Evolutionary conservation across 352 stramenopile species (phyloP).

Genomic region (Pythium biforme): DNA sequence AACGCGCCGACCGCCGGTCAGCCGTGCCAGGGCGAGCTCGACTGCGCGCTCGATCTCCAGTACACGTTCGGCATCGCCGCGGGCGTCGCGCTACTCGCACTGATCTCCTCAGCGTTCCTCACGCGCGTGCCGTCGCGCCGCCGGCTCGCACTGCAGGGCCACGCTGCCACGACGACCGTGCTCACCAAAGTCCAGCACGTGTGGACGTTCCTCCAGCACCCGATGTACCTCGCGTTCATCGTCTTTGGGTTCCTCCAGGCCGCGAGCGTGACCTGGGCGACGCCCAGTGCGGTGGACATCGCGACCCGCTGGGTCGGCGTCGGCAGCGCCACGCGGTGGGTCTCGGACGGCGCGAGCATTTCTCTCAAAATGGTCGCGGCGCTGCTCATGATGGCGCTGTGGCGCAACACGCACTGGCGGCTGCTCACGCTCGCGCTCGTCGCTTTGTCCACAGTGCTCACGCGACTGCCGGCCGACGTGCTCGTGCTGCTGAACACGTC

Average conservation of each 20-base stretch:
- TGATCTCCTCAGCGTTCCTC: background rate
- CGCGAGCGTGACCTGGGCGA: slow-evolving; percentile 7
- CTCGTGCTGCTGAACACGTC: slow-evolving; percentile 8
- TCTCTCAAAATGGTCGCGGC: slow-evolving; percentile 11
- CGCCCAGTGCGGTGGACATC: slow-evolving; percentile 1
- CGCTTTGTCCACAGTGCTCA: background rate
- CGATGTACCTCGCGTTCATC: slow-evolving; percentile 13
- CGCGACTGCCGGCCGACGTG: slow-evolving; percentile 5
- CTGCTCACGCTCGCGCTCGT: slow-evolving; percentile 9
- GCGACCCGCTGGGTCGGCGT: slow-evolving; percentile 2
- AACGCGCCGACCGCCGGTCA: background rate
- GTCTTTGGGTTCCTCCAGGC: slow-evolving; percentile 24
- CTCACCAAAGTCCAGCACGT: slow-evolving; percentile 3
- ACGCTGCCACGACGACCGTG: background rate
- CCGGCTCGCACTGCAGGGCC: slow-evolving; percentile 13
- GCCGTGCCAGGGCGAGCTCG: slow-evolving; percentile 3
- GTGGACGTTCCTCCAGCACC: slow-evolving; percentile 12
- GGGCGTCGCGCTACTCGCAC: background rate
- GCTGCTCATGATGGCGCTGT: slow-evolving; percentile 9
- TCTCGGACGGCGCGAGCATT: slow-evolving; percentile 12
- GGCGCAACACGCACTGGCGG: slow-evolving; percentile 24
- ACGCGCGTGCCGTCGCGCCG: slow-evolving; percentile 2
- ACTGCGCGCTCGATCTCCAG: slow-evolving; percentile 8
- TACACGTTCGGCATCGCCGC: slow-evolving; percentile 6
- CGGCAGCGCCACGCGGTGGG: background rate